These are phyloP conservation scores for Suillus paluster DNA, from an alignment of 768 basidiomycete genomes.

Conservation along the genomic window DNA sequence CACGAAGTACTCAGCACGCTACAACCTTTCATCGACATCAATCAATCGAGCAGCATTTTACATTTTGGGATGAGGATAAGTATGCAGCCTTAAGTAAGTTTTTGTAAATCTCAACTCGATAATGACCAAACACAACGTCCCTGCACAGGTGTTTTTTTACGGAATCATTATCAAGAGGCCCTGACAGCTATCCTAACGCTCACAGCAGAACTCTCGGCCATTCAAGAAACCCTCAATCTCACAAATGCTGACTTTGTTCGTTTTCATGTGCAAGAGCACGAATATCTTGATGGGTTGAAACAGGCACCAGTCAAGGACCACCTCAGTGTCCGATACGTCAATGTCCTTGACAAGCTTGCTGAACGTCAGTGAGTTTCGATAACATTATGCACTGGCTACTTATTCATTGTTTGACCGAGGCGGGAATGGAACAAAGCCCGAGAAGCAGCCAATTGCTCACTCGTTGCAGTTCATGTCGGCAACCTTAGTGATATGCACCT, in stretches of 20 bases:
- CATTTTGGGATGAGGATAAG: slow-evolving; percentile 24
- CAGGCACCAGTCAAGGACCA: neutral
- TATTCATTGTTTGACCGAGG: neutral
- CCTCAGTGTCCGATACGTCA: slow-evolving; percentile 1
- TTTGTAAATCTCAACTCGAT: no score
- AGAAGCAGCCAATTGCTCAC: neutral
- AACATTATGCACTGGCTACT: no score
- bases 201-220: neutral
- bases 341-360: slow-evolving; percentile 6
- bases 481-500: neutral
- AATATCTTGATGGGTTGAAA: slow-evolving; percentile 1
- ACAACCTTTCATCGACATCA: slow-evolving; percentile 3
- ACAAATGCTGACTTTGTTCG: slow-evolving; percentile 5
- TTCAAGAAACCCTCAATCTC: neutral
- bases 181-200: neutral
- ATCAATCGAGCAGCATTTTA: slow-evolving; percentile 23
- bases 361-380: neutral
- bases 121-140: no score
- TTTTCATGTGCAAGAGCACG: neutral
- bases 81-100: slow-evolving; percentile 25
- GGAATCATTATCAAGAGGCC: slow-evolving; percentile 11
- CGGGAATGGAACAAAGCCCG: neutral
- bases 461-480: neutral
- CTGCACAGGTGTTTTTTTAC: slow-evolving; percentile 22
- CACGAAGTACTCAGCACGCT: slow-evolving; percentile 6